Base-by-base conservation (phyloP, 192 early-diverging fungal species). In the Entomortierella lignicola region DNA sequence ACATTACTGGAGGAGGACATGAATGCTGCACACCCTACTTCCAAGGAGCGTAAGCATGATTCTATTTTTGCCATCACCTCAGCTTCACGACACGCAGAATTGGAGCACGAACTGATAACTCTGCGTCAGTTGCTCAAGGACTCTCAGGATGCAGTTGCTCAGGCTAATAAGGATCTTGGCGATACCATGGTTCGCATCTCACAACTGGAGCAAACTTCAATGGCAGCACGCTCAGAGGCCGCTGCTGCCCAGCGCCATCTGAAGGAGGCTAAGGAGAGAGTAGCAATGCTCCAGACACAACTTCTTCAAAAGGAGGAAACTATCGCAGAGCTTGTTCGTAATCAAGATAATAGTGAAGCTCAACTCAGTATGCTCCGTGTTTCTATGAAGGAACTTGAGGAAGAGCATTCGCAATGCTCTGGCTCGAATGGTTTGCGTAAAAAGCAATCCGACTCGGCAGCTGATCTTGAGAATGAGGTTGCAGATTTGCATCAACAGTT, bases 311-410 rank as follows among this genome's bases (percentile, higher is more conserved):
- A 77, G 31, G 85, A 89, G 66, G 68, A 72, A 18, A 17, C 57
- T 0, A 39, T 89, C 1, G 65, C 66, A 12, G 83, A 86, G 55
- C 72, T 75, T 60, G 44, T 81, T 8, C 41, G 60, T 13, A 77
- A 84, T 31, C 80, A 85, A 51, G 88, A 89, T 51, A 85, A 84
- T 55, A 75, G 75, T 43, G 81, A 86, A 55, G 80, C 83, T 7
- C 82, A 87, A 48, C 34, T 87, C 3, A 69, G 73, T 8, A 81
- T 89, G 81, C 82, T 89, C 70, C 73, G 72, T 32, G 71, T 77
- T 5, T 75, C 81, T 26, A 81, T 84, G 71, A 73, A 69, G 23
- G 77, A 84, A 25, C 84, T 81, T 54, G 70, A 64, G 18, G 25
- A 3, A 17, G 42, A 26, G 15, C 61, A 72, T 23, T 48, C 69